These are phyloP conservation scores for Podaxis sp. DNA, from an alignment of 768 basidiomycete species.

Conservation along the genomic window DNA sequence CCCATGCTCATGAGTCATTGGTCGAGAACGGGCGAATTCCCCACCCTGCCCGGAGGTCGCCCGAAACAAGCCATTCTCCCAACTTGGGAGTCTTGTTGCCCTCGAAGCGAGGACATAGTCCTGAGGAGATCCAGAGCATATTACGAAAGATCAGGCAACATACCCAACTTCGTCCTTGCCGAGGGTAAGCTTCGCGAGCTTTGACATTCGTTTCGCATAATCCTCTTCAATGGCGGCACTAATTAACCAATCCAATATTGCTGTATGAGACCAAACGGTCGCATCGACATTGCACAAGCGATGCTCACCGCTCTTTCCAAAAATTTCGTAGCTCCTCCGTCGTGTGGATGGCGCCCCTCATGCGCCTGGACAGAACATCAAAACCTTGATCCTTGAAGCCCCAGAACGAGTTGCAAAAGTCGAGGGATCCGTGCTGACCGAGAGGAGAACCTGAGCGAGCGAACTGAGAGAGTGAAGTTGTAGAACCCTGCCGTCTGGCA, in stretches of 20 bases:
- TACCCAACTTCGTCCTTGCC: constrained; percentile 95
- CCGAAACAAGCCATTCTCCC: neutral
- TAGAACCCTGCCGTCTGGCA: constrained; percentile 77
- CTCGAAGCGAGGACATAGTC: neutral
- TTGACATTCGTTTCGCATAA: constrained; percentile 82
- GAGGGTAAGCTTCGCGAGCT: constrained; percentile 70
- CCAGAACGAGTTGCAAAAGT: constrained; percentile 99
- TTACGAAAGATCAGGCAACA: constrained; percentile 26
- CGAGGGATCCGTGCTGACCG: constrained; percentile 51
- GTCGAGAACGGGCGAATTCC: neutral
- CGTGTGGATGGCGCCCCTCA: constrained; percentile 82
- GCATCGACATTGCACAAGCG: neutral
- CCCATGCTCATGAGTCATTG: neutral
- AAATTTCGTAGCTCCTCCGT: constrained; percentile 85
- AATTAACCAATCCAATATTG: constrained; percentile 13
- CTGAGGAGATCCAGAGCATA: neutral
- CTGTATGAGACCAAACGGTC: neutral
- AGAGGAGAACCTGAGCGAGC: constrained; percentile 55
- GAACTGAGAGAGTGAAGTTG: constrained; percentile 74
- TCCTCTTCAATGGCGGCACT: constrained; percentile 94
- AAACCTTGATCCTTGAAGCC: constrained; percentile 82
- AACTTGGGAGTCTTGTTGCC: neutral
- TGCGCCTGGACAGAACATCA: constrained; percentile 86
- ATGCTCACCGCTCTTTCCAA: constrained; percentile 89
- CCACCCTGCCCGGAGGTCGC: neutral